phyloP scores from a whole-genome alignment of 2,329 filamentous ascomycete genomes.

The Byssochlamys sp. region DNA sequence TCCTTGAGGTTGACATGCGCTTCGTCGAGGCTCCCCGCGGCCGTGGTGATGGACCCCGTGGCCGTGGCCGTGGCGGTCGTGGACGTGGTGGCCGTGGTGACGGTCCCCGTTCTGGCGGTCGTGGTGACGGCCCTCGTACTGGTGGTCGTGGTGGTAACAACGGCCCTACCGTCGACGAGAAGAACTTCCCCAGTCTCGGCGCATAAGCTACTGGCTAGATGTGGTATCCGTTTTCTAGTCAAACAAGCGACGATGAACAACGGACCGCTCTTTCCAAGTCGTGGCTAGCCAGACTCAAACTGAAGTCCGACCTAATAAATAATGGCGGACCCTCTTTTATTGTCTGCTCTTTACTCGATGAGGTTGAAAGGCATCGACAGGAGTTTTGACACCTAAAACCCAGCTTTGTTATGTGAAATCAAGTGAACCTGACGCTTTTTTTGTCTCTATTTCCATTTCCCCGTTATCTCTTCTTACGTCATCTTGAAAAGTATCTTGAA shows the following conservation, averaged over 20 bases:
- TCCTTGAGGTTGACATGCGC: conserved; percentile 79
- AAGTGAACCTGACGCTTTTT: neutral
- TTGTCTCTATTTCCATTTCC: neutral
- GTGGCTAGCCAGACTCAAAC: neutral
- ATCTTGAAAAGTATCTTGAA: neutral
- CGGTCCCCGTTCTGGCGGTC: conserved; percentile 24
- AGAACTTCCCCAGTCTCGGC: conserved; percentile 39
- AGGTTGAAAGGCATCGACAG: neutral
- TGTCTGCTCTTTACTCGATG: neutral
- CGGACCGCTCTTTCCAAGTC: neutral
- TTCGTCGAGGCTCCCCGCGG: conserved; percentile 59
- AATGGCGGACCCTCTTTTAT: neutral
- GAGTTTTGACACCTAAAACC: neutral
- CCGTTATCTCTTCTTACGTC: neutral
- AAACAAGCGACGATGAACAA: neutral
- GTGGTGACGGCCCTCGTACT: conserved; percentile 36
- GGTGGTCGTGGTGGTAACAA: conserved; percentile 19
- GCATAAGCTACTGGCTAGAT: conserved; percentile 23
- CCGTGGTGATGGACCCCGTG: conserved; percentile 38
- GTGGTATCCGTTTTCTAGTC: neutral
- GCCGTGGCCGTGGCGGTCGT: conserved; percentile 42
- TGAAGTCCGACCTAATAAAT: neutral
- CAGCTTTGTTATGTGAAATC: neutral
- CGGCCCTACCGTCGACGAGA: conserved; percentile 30
- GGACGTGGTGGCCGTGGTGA: conserved; percentile 24